Percentiles rank a stretch among this genome's conserved stretches.
phyloP scores from a whole-genome alignment of 257 asterid species.

The Forsythia suspensa region DNA sequence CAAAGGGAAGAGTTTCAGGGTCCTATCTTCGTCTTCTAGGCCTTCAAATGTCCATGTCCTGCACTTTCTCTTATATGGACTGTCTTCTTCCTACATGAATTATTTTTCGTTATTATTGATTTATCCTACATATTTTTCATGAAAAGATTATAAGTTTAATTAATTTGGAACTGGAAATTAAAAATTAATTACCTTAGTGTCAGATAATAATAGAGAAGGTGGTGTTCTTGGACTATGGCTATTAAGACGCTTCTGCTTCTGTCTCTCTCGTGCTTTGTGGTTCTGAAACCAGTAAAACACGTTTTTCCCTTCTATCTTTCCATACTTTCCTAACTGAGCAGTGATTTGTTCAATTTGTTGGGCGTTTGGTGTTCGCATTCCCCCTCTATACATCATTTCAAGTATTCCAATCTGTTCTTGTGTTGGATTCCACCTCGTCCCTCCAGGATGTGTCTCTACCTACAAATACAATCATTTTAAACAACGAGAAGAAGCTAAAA shows the following conservation, averaged over 20 bases:
- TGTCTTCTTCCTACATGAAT: slow-evolving; percentile 49
- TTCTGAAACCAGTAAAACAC: slow-evolving; percentile 98
- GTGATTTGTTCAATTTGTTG: slow-evolving; percentile 88
- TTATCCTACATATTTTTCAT: not conserved
- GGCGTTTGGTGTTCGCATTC: slow-evolving; percentile 88
- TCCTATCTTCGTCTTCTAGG: slow-evolving; percentile 51
- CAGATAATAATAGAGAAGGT: slow-evolving; percentile 1
- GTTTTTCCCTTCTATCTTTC: slow-evolving; percentile 90
- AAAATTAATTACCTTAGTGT: not conserved
- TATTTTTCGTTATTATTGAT: not conserved
- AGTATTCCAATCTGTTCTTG: slow-evolving; percentile 88
- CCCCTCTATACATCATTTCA: slow-evolving; percentile 78
- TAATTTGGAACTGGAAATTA: not conserved
- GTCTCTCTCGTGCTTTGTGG: slow-evolving; percentile 96
- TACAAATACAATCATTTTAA: not conserved
- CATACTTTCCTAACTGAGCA: slow-evolving; percentile 57
- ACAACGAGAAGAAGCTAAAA: too few species aligned
- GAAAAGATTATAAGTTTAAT: not conserved
- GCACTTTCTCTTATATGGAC: slow-evolving; percentile 63
- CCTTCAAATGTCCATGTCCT: slow-evolving; percentile 56
- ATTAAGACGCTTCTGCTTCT: slow-evolving; percentile 75
- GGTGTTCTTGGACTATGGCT: slow-evolving; percentile 53
- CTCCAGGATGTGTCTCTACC: slow-evolving; percentile 81
- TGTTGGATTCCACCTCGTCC: slow-evolving; percentile 94
- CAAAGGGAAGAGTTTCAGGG: slow-evolving; percentile 81